Percentiles rank a stretch among this genome's conserved stretches.
phyloP scores from a whole-genome alignment of 768 basidiomycete genomes.

The Boletus sensibilis region DNA sequence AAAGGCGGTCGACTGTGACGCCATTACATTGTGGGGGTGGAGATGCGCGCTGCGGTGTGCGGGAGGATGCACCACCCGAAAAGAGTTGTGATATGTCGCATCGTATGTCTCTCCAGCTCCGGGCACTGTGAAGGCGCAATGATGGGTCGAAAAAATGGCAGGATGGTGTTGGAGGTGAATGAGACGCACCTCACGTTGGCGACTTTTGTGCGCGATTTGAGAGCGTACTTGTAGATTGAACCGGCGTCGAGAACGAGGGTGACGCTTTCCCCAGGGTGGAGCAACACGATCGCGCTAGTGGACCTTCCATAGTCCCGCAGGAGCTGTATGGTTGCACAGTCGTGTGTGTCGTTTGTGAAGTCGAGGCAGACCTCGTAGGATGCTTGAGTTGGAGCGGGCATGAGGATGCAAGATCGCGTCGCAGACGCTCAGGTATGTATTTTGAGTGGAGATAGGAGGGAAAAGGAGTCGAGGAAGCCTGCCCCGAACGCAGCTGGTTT shows the following conservation, averaged over 20 bases:
- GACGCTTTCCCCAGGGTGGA: conserved; percentile 62
- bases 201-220: conserved; percentile 64
- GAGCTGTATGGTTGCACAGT: conserved; percentile 62
- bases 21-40: conserved; percentile 45
- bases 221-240: conserved; percentile 63
- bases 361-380: conserved; percentile 65
- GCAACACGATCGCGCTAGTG: conserved; percentile 50
- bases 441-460: conserved; percentile 18
- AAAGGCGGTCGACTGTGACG: conserved; percentile 62
- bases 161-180: background rate
- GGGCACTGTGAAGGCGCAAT: conserved; percentile 43
- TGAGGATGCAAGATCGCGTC: conserved; percentile 32
- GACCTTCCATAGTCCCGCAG: conserved; percentile 62
- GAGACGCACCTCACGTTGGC: conserved; percentile 63
- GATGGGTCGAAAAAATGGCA: conserved; percentile 1
- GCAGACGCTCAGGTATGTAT: conserved; percentile 33
- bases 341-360: conserved; percentile 67
- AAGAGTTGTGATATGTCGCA: conserved; percentile 65
- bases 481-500: conserved; percentile 31
- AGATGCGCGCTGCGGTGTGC: conserved; percentile 33
- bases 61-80: conserved; percentile 36
- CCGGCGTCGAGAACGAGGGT: conserved; percentile 71
- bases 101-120: conserved; percentile 62
- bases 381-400: conserved; percentile 58
- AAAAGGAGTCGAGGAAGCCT: conserved; percentile 20